Conservation (phyloP, 2,329 filamentous ascomycete genomes). For the Aspergillus fumigatus region DNA sequence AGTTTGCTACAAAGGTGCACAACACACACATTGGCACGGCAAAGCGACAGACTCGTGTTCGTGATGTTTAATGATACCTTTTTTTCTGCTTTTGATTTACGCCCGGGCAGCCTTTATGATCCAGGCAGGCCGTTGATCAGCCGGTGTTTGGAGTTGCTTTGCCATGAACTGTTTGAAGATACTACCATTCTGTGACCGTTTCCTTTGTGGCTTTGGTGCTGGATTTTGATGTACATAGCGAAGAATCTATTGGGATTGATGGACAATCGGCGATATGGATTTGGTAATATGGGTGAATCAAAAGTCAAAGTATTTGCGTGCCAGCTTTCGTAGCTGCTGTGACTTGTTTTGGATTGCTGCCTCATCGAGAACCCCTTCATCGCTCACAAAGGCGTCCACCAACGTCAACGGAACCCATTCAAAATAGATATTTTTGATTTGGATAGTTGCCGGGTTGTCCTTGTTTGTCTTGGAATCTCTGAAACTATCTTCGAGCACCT, state of each 20-base stretch:
- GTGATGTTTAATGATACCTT: conserved; percentile 29
- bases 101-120: conserved; percentile 23
- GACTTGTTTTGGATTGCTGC: conserved; percentile 21
- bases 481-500: conserved; percentile 15
- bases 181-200: background rate
- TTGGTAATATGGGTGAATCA: background rate
- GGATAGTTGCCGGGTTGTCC: conserved; percentile 18
- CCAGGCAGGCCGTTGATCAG: conserved; percentile 21
- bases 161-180: conserved; percentile 7
- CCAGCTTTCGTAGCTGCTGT: conserved; percentile 14
- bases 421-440: conserved; percentile 51
- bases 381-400: conserved; percentile 53
- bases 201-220: background rate
- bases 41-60: conserved; percentile 44
- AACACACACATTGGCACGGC: conserved; percentile 91
- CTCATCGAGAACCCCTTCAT: conserved; percentile 42
- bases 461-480: conserved; percentile 7
- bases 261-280: background rate
- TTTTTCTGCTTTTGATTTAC: conserved; percentile 8
- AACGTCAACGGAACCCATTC: conserved; percentile 54
- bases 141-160: conserved; percentile 21
- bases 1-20: conserved; percentile 87
- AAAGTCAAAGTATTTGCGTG: conserved; percentile 19
- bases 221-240: conserved; percentile 2
- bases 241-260: background rate